Conservation (phyloP, 2,329 filamentous ascomycete genomes). For the Colletotrichum coccodes region DNA sequence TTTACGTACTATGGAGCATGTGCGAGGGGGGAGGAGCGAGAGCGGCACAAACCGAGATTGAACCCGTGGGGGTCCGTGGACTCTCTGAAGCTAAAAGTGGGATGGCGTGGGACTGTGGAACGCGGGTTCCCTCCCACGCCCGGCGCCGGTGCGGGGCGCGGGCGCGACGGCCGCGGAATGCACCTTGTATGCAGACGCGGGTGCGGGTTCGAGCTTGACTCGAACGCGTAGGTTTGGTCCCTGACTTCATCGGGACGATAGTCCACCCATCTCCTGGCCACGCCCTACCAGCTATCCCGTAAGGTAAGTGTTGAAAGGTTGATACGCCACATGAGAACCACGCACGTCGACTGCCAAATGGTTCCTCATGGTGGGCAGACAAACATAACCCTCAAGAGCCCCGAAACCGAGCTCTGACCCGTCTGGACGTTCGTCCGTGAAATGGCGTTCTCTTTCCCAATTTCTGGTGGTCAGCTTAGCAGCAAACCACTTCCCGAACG, state of each 20-base stretch:
- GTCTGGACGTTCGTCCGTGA: background rate
- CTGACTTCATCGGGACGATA: background rate
- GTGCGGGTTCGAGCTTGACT: background rate
- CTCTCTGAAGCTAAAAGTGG: background rate
- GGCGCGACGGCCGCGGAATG: background rate
- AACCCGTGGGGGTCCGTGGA: background rate
- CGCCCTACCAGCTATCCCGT: background rate
- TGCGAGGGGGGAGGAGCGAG: background rate
- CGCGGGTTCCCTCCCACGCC: background rate
- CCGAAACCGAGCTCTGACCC: background rate
- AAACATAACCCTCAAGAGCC: no score
- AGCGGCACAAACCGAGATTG: no score
- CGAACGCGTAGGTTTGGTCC: background rate
- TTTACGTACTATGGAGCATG: fast-evolving
- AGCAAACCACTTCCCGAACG: background rate
- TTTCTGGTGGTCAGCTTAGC: background rate
- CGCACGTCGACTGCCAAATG: no score
- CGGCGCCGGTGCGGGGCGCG: background rate
- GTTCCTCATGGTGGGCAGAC: background rate
- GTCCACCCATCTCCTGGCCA: no score
- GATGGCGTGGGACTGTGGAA: background rate
- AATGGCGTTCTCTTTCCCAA: background rate
- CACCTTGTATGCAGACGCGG: background rate
- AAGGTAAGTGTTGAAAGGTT: background rate
- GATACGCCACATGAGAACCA: no score